Base-by-base conservation (phyloP, 192 early-diverging fungal species). In the Coemansia erecta region DNA sequence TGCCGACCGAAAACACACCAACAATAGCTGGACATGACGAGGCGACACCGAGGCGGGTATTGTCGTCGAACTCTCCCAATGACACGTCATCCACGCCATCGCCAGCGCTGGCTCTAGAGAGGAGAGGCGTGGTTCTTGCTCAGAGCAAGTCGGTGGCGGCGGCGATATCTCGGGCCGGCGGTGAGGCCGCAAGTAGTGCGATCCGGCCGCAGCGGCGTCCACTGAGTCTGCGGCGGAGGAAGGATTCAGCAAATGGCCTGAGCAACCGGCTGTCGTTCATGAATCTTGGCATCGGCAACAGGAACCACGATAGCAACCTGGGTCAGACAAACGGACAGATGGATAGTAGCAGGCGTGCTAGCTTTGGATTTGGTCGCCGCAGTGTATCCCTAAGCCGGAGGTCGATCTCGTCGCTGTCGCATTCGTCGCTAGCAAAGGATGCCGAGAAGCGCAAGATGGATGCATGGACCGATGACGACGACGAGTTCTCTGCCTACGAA, bases 391-490 rank as follows among this genome's bases (percentile, higher is more conserved):
- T 49, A 22, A 23, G 47, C n/a, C 47, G 47, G 43, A 17, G 56
- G 26, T 39, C 66, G 45, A 45, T 62, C n/a, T 55, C 54, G 54
- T 63, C 63, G 35, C 51, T 61, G 45, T 48, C 55, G 56, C 7
- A 35, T 14, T 37, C 64, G 13, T 59, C 68, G 53, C 70, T 60
- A 43, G 60, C 65, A 12, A 66, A 55, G 23, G 64, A 37, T 22
- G 22, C 56, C 13, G 69, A 78, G 63, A 69, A 72, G 62, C 61
- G 61, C 49, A 60, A 58, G 42, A 65, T 78, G 69, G 75, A 72
- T 50, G 75, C 75, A 15, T 78, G 75, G 75, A 41, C 61, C 14
- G 75, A 61, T 13, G 75, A 78, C 40, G 66, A 60, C 45, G 75
- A 78, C 54, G 75, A 78, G n/a, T 72, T 72, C 49, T 65, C 60